Percentiles rank a stretch among this genome's conserved stretches.
Evolutionary conservation across 176 grass and related monocot species (phyloP).

Genomic region (Oryza longistaminata): DNA sequence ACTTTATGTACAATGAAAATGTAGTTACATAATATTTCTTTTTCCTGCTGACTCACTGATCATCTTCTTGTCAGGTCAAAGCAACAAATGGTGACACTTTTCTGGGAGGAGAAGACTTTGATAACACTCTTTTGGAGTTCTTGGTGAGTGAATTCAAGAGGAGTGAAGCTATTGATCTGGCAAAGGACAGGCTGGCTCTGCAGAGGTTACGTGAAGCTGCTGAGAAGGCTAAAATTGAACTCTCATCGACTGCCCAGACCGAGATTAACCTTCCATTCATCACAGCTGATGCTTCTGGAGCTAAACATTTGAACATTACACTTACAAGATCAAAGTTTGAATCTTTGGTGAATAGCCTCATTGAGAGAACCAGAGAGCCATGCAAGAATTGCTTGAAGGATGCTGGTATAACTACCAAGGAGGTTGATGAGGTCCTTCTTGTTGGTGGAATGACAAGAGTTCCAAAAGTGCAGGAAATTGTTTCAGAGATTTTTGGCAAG

Average conservation of each 20-base stretch:
- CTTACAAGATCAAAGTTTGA: constrained; percentile 54
- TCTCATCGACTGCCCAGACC: constrained; percentile 44
- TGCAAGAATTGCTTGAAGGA: constrained; percentile 55
- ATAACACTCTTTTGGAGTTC: constrained; percentile 44
- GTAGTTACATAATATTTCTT: not conserved
- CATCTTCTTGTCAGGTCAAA: constrained; percentile 38
- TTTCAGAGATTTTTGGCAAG: constrained; percentile 47
- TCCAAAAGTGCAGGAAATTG: constrained; percentile 43
- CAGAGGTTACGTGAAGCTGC: constrained; percentile 49
- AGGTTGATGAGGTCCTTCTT: constrained; percentile 46
- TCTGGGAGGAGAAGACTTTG: constrained; percentile 49
- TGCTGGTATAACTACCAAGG: constrained; percentile 37
- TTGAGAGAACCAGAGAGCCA: constrained; percentile 47
- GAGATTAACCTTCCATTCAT: constrained; percentile 51
- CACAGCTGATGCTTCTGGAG: constrained; percentile 48
- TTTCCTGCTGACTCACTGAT: not conserved
- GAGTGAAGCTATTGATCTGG: constrained; percentile 42
- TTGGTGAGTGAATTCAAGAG: constrained; percentile 48
- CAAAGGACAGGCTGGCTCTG: constrained; percentile 41
- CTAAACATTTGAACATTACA: constrained; percentile 49
- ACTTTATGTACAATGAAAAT: not conserved
- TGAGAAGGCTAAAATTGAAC: constrained; percentile 52
- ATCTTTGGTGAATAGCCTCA: constrained; percentile 33
- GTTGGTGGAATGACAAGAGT: constrained; percentile 51
- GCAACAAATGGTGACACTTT: constrained; percentile 57